These are phyloP conservation scores for Monosporascus sp. DNA, from an alignment of 2,329 filamentous ascomycete genomes.

Conservation along the genomic window DNA sequence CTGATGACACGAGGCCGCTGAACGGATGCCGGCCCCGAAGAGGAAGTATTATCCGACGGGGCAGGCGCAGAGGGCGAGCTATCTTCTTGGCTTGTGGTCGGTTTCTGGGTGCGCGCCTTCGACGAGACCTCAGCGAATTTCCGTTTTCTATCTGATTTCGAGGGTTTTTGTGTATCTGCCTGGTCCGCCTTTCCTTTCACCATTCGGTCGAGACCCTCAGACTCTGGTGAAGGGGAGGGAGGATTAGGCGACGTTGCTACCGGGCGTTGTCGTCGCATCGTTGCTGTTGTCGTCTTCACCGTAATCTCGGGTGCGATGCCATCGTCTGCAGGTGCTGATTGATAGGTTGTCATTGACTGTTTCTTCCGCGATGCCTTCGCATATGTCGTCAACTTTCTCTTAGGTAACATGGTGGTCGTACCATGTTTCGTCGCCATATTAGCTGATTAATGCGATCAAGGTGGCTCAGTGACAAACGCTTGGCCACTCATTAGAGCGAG, in stretches of 20 bases:
- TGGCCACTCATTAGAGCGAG: neutral
- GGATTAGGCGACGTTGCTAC: slow-evolving; percentile 15
- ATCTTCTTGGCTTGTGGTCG: slow-evolving; percentile 9
- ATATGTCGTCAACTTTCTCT: slow-evolving; percentile 23
- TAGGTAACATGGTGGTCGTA: slow-evolving; percentile 17
- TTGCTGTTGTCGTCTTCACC: slow-evolving; percentile 11
- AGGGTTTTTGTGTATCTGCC: slow-evolving; percentile 5
- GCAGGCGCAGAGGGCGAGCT: slow-evolving; percentile 9
- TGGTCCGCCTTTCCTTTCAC: slow-evolving; percentile 6
- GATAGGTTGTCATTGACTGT: slow-evolving; percentile 20
- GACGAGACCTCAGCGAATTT: slow-evolving; percentile 24
- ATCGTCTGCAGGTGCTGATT: slow-evolving; percentile 1
- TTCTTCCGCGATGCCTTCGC: slow-evolving; percentile 21
- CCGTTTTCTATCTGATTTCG: slow-evolving; percentile 21
- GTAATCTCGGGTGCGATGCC: slow-evolving; percentile 14
- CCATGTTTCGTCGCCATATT: slow-evolving; percentile 21
- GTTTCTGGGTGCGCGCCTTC: slow-evolving; percentile 15
- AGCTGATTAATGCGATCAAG: slow-evolving; percentile 1
- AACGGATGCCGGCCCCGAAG: slow-evolving; percentile 4
- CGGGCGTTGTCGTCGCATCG: slow-evolving; percentile 9
- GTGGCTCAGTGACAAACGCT: neutral
- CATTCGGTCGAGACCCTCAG: slow-evolving; percentile 6
- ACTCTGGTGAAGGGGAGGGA: slow-evolving; percentile 9
- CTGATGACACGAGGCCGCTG: slow-evolving; percentile 8
- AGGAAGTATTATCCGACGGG: slow-evolving; percentile 6